These are phyloP conservation scores for Boletus insuetus DNA, from an alignment of 768 basidiomycete species.

Conservation along the genomic window DNA sequence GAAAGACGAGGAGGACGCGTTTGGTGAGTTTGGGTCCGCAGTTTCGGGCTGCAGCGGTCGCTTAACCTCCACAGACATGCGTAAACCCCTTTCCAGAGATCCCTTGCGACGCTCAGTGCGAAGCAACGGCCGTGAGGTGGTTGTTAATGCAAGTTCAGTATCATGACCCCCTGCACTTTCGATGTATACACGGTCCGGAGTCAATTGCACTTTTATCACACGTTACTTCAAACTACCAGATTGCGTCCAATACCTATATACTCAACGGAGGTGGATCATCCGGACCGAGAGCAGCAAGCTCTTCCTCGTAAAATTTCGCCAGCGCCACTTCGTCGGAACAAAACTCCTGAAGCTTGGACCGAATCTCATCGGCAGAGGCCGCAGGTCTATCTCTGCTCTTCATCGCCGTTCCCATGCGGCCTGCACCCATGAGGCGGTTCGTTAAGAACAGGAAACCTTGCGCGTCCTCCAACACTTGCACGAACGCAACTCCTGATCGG, in stretches of 20 bases:
- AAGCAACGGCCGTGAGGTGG: constrained; percentile 68
- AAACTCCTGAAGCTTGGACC: constrained; percentile 58
- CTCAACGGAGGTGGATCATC: constrained; percentile 44
- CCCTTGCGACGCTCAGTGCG: constrained; percentile 61
- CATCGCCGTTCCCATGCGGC: constrained; percentile 53
- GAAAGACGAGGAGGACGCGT: constrained; percentile 85
- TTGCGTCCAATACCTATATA: constrained; percentile 30
- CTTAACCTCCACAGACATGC: constrained; percentile 49
- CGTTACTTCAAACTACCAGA: constrained; percentile 3
- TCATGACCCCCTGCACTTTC: constrained; percentile 23
- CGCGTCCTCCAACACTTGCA: constrained; percentile 78
- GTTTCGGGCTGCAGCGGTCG: not conserved
- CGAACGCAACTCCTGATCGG: constrained; percentile 83
- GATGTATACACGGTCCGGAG: constrained; percentile 5
- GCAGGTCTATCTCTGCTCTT: constrained; percentile 58
- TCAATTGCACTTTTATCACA: constrained; percentile 6
- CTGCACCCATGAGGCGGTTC: constrained; percentile 78
- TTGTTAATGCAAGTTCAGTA: constrained; percentile 47
- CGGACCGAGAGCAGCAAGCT: constrained; percentile 50
- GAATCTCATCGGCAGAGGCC: constrained; percentile 59
- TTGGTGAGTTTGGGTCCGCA: constrained; percentile 56
- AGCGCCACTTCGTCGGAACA: constrained; percentile 59
- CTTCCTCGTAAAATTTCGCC: constrained; percentile 69
- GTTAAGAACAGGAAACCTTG: constrained; percentile 88
- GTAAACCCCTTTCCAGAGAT: constrained; percentile 70